Percentiles rank a stretch among this genome's conserved stretches.
phyloP scores from a whole-genome alignment of 192 early-diverging fungal species.

The Umbelopsis sp. region DNA sequence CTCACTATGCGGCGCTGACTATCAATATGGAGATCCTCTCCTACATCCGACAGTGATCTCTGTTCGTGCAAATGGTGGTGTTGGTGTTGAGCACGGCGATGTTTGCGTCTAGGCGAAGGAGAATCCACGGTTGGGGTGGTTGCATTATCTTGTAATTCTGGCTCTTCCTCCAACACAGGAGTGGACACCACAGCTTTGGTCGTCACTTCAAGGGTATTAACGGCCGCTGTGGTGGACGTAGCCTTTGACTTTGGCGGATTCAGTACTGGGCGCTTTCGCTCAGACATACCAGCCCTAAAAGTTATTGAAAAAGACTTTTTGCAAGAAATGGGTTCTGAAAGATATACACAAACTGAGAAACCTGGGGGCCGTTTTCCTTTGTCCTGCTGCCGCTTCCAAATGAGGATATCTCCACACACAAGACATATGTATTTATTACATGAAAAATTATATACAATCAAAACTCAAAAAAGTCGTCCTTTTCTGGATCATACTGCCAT shows the following conservation, averaged over 20 bases:
- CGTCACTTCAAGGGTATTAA: slow-evolving; percentile 42
- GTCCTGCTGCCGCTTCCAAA: too few species aligned
- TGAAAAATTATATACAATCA: slow-evolving; percentile 5
- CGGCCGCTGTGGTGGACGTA: slow-evolving; percentile 32
- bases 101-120: slow-evolving; percentile 1
- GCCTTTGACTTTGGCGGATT: slow-evolving; percentile 32
- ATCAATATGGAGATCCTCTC: not conserved
- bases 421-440: not conserved
- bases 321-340: too few species aligned
- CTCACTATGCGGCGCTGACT: too few species aligned
- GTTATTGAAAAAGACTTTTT: not conserved
- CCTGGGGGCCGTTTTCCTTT: too few species aligned
- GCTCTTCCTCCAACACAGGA: not conserved
- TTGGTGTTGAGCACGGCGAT: slow-evolving; percentile 17
- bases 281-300: slow-evolving; percentile 16
- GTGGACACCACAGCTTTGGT: slow-evolving; percentile 34
- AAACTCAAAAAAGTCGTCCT: slow-evolving; percentile 38
- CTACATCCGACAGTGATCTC: slow-evolving; percentile 5
- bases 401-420: not conserved
- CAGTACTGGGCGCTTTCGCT: slow-evolving; percentile 17
- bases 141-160: slow-evolving; percentile 25
- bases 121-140: not conserved
- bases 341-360: not conserved
- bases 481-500: slow-evolving; percentile 40
- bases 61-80: slow-evolving; percentile 2